phyloP scores from a whole-genome alignment of 352 stramenopile species.

The Globisporangium okanoganense region DNA sequence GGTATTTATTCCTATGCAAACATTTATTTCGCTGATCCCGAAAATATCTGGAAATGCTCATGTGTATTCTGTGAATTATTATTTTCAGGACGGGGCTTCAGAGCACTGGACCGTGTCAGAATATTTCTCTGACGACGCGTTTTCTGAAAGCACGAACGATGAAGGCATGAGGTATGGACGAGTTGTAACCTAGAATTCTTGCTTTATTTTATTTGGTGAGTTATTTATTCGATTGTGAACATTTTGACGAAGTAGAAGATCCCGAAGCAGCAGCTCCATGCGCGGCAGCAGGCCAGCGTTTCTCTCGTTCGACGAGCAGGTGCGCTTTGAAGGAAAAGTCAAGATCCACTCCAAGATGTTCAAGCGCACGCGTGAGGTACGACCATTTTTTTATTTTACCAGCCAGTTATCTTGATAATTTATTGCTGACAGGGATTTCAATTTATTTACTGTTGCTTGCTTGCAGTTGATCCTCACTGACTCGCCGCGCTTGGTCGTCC shows the following conservation, averaged over 20 bases:
- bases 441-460: conserved; percentile 1
- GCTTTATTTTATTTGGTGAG: not conserved
- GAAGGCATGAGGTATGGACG: conserved; percentile 19
- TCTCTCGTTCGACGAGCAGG: conserved; percentile 61
- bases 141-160: conserved; percentile 71
- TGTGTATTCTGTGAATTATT: not conserved
- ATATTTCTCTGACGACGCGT: conserved; percentile 74
- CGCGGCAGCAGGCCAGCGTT: conserved; percentile 46
- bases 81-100: conserved; percentile 53
- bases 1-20: conserved; percentile 17
- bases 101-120: conserved; percentile 81
- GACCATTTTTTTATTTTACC: not conserved
- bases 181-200: conserved; percentile 28
- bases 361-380: conserved; percentile 65
- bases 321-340: conserved; percentile 67
- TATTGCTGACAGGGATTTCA: not conserved
- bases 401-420: not conserved
- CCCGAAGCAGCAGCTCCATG: conserved; percentile 62
- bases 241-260: conserved; percentile 29
- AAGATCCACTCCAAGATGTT: conserved; percentile 82
- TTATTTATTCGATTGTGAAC: not conserved
- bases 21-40: not conserved
- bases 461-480: conserved; percentile 67
- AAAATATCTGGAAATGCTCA: not conserved
- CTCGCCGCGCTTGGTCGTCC: conserved; percentile 54